A percentile compares a stretch with the other conserved stretches of the same genome.
Conservation (phyloP, 305 asterid species). For the Fraxinus baroniana region DNA sequence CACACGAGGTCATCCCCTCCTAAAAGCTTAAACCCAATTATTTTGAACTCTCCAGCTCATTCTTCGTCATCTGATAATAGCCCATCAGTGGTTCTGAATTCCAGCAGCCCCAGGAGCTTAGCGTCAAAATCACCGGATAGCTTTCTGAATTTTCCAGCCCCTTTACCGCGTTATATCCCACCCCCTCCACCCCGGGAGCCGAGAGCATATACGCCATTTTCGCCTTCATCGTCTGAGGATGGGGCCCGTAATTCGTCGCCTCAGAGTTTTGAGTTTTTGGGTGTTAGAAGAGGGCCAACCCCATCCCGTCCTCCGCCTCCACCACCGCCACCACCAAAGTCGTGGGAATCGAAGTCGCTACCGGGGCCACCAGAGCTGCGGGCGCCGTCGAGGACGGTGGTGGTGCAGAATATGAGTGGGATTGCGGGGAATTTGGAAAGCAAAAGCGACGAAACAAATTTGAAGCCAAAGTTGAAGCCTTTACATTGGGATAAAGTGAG, state of each 20-base stretch:
- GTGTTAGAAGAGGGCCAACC: constrained; percentile 24
- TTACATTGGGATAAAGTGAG: constrained; percentile 93
- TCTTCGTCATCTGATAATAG: constrained; percentile 55
- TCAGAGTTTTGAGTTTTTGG: constrained; percentile 47
- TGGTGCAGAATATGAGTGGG: constrained; percentile 24
- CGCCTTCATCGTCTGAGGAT: constrained; percentile 55
- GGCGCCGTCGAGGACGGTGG: constrained; percentile 46
- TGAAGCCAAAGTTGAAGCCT: constrained; percentile 73
- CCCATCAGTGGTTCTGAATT: constrained; percentile 52
- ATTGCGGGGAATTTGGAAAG: constrained; percentile 25
- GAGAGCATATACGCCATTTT: constrained; percentile 40
- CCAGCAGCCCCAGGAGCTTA: constrained; percentile 56
- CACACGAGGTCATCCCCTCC: constrained; percentile 19
- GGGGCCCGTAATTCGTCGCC: constrained; percentile 56
- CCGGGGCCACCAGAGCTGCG: constrained; percentile 58
- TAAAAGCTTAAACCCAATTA: constrained; percentile 35
- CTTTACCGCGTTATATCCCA: constrained; percentile 46
- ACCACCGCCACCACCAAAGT: constrained; percentile 58
- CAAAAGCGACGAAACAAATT: constrained; percentile 35
- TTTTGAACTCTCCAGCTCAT: constrained; percentile 39
- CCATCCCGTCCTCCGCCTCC: constrained; percentile 38
- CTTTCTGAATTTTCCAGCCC: constrained; percentile 51
- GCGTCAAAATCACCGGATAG: constrained; percentile 73
- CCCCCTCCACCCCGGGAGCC: constrained; percentile 51
- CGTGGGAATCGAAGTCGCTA: constrained; percentile 39